Conservation (phyloP, 768 basidiomycete genomes). For the Boletus vinaceobasis region DNA sequence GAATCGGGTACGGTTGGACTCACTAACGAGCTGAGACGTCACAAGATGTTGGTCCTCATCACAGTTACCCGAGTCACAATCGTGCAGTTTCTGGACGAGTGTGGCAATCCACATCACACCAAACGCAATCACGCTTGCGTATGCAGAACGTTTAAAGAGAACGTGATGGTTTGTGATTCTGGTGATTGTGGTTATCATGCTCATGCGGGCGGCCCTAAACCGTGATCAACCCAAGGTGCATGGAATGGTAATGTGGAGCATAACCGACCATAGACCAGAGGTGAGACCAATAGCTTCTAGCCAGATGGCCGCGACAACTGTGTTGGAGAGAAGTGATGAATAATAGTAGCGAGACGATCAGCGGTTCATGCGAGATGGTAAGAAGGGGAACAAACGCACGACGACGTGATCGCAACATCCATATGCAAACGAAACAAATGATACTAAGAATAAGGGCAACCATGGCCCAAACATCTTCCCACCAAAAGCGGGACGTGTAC, state of each 20-base stretch:
- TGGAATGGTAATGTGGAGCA: background rate
- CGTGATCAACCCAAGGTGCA: background rate
- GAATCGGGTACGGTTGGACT: background rate
- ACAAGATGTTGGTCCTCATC: too few relatives aligned
- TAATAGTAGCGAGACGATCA: background rate
- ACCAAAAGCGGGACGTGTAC: background rate
- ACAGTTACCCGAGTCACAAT: background rate
- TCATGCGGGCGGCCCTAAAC: slow-evolving; percentile 1
- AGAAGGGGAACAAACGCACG: background rate
- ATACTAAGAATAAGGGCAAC: background rate
- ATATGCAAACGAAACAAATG: background rate
- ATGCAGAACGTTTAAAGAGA: background rate
- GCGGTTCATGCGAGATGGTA: background rate
- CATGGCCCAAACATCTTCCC: slow-evolving; percentile 3
- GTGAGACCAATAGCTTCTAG: background rate
- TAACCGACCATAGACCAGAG: slow-evolving; percentile 1
- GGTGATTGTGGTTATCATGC: slow-evolving; percentile 1
- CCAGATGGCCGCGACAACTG: background rate
- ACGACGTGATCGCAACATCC: background rate
- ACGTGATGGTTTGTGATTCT: background rate
- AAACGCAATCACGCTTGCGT: background rate
- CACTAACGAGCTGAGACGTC: background rate
- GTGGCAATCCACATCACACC: background rate
- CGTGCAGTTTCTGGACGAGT: background rate
- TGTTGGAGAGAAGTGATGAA: background rate